Conservation (phyloP, 176 grass and related monocot species). For the Avena eriantha region DNA sequence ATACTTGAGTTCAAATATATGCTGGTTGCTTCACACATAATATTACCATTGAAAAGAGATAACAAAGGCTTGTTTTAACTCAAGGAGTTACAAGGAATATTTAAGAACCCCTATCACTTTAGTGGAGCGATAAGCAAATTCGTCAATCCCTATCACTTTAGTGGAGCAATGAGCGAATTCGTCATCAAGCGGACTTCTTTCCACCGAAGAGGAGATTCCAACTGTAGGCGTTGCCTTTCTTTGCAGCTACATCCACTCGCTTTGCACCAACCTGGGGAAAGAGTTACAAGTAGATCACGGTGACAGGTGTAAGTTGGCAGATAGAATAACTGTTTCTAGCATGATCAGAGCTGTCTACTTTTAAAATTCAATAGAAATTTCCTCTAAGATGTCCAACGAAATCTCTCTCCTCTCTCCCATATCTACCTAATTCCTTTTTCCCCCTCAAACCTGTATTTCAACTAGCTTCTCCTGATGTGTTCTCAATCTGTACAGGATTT, state of each 20-base stretch:
- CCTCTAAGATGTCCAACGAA: neutral
- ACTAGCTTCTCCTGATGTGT: neutral
- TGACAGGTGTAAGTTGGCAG: neutral
- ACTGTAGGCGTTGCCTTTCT: constrained; percentile 79
- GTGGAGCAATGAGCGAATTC: neutral
- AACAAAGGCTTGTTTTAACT: neutral
- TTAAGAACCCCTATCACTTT: no score
- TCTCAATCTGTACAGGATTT: neutral
- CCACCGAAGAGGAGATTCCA: constrained; percentile 74
- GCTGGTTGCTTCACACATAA: neutral
- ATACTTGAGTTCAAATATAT: no score
- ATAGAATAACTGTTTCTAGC: neutral
- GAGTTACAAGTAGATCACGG: neutral
- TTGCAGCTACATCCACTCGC: constrained; percentile 70
- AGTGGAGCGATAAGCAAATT: no score
- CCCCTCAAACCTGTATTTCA: neutral
- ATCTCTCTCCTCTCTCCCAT: neutral
- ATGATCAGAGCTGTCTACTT: neutral
- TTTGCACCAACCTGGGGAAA: constrained; percentile 72
- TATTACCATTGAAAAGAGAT: neutral
- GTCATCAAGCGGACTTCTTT: constrained; percentile 73
- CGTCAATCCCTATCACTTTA: neutral
- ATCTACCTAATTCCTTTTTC: neutral
- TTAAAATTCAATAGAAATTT: neutral
- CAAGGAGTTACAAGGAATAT: neutral